These are phyloP conservation scores for Rubia yunnanensis DNA, from an alignment of 257 asterid species.

Conservation along the genomic window DNA sequence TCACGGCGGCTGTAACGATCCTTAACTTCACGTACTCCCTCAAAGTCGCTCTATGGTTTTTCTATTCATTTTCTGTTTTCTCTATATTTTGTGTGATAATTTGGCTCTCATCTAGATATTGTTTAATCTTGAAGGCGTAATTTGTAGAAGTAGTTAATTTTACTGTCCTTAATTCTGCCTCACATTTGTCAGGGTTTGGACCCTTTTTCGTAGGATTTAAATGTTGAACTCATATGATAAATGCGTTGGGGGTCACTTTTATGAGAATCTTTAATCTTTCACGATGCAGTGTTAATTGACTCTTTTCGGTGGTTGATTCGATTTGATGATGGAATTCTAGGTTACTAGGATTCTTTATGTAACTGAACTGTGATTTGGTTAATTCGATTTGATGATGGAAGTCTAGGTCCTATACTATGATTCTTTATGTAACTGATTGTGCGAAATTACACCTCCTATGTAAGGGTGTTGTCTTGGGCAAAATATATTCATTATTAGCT, in stretches of 20 bases:
- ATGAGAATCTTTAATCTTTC: background rate
- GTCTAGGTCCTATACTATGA: too few relatives aligned
- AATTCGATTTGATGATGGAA: too few relatives aligned
- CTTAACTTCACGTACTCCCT: conserved; percentile 55
- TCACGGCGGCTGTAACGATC: conserved; percentile 68
- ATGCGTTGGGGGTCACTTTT: too few relatives aligned
- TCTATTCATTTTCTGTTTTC: background rate
- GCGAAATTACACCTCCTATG: background rate
- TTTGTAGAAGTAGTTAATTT: background rate
- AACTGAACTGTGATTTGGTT: too few relatives aligned
- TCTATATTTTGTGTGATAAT: background rate
- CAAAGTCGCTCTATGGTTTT: conserved; percentile 38
- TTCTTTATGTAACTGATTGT: too few relatives aligned
- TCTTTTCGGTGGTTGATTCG: background rate
- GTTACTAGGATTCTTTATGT: background rate
- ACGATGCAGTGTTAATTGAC: background rate
- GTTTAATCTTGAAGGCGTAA: background rate
- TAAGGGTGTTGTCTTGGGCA: background rate
- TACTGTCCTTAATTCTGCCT: background rate
- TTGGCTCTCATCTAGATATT: background rate
- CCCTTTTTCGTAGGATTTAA: background rate
- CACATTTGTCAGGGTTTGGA: too few relatives aligned
- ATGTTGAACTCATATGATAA: background rate
- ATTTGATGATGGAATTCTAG: background rate
- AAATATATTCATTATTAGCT: conserved; percentile 8